Conservation (phyloP, 106 monocot species). For the Platanthera guangdongensis region DNA sequence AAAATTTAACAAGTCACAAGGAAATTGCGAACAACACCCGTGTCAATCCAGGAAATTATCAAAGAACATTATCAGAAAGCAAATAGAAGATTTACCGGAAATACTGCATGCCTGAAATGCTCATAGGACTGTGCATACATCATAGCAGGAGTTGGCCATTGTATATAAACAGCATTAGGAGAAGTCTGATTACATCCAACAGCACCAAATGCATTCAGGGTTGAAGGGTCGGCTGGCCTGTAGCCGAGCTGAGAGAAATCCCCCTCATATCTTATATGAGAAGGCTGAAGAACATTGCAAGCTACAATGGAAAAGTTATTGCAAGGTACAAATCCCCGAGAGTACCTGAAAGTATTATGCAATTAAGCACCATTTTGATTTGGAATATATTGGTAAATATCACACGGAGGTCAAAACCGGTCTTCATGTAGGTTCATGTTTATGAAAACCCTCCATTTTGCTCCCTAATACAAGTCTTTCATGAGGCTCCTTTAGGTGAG, state of each 20-base stretch:
- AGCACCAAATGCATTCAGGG: constrained; percentile 12
- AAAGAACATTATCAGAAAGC: no score
- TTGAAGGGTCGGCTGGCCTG: constrained; percentile 11
- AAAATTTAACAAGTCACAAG: no score
- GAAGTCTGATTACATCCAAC: constrained; percentile 39
- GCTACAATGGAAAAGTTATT: constrained; percentile 33
- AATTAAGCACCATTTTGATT: not conserved
- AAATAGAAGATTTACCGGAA: constrained; percentile 9
- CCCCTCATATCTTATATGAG: constrained; percentile 37
- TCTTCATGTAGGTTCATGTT: no score
- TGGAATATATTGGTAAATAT: not conserved
- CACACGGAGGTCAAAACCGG: not conserved
- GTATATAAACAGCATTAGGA: constrained; percentile 56
- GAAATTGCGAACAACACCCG: no score
- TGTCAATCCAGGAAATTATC: no score
- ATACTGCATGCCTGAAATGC: constrained; percentile 47
- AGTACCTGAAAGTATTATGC: constrained; percentile 44
- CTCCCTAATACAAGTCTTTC: no score
- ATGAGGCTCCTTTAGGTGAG: no score
- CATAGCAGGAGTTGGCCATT: constrained; percentile 70
- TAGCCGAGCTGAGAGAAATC: constrained; percentile 40
- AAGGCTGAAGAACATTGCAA: constrained; percentile 36
- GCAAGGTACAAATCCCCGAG: constrained; percentile 24
- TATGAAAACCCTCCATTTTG: no score
- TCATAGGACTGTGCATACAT: constrained; percentile 78